Base-by-base conservation (phyloP, 495 filamentous ascomycete species). In the Neurospora terricola region DNA sequence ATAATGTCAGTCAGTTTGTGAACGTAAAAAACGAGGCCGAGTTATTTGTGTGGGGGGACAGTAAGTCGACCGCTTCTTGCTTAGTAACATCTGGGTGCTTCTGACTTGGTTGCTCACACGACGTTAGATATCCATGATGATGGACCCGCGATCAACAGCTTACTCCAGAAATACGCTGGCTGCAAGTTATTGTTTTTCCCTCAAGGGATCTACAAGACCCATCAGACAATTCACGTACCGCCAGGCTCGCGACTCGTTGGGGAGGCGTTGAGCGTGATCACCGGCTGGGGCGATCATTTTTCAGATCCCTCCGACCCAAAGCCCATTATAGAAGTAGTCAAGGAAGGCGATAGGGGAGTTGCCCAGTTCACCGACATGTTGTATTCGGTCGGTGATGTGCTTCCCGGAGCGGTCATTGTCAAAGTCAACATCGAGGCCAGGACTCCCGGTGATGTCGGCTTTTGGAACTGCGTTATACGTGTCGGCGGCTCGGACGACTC, bases 291-390 rank as follows among this genome's bases (percentile, higher is more conserved):
- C 7, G 76, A 54, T 23, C 38, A 80, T 40, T 91, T 91, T 78
- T 80, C 82, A 40, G 81, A 90, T 74, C 76, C 81, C 0, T 78
- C 74, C 38, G 81, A 81, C 42, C 90, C 90, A 2, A 81, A 76
- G 21, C 81, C 88, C 0, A 83, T 91, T n/a, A 82, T 92, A 5
- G 73, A 82, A 54, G 77, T 92, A 36, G 90, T 89, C 30, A 85
- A 86, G 23, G 39, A 59, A 1, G 87, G 86, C 5, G 85, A 89
- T 39, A 81, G 85, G 5, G 90, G 89, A n/a, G 70, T 82, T 0
- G 87, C 85, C 5, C 86, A 91, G 74, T 83, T 91, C 74, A 83
- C 84, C 34, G 88, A 91, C 72, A 85, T 90, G 75, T 76, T 85
- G 3, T 84, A 90, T 73, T 84, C 87, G 14, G 85, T 86, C 14